A percentile compares a stretch with the other conserved stretches of the same genome.
Evolutionary conservation across 176 grass and related monocot species (phyloP).

Genomic region (Aegilops sharonensis): DNA sequence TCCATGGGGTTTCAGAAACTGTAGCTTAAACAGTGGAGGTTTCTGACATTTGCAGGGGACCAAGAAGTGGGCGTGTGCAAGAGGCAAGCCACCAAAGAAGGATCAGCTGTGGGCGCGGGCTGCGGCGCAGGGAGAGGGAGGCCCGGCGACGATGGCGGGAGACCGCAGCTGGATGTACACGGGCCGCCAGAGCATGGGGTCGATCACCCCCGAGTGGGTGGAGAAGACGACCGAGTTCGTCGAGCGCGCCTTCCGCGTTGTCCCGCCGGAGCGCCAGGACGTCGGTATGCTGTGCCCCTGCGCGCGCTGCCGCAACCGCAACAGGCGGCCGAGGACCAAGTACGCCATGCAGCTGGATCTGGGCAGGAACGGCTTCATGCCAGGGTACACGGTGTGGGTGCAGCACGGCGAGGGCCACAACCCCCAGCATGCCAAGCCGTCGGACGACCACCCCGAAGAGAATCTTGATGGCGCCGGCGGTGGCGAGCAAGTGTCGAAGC

Average conservation of each 20-base stretch:
- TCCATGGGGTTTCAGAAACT: too few relatives aligned
- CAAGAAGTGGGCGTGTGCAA: too few relatives aligned
- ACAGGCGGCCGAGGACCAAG: not conserved
- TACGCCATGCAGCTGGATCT: not conserved
- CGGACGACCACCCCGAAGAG: not conserved
- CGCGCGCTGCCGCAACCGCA: not conserved
- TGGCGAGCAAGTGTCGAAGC: not conserved
- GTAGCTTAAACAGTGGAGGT: too few relatives aligned
- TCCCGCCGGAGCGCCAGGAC: not conserved
- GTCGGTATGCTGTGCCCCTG: not conserved
- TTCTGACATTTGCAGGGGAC: too few relatives aligned
- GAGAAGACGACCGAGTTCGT: not conserved
- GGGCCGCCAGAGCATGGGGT: not conserved
- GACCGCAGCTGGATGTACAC: slow-evolving; percentile 15
- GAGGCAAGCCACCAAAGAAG: too few relatives aligned
- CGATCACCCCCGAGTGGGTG: not conserved
- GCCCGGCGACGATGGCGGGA: not conserved
- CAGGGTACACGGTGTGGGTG: not conserved
- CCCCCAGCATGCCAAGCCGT: not conserved
- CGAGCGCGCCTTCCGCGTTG: not conserved
- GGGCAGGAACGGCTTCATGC: not conserved
- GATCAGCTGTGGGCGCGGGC: too few relatives aligned
- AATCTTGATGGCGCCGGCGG: not conserved
- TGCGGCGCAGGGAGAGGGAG: too few relatives aligned
- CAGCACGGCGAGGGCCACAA: not conserved